Evolutionary conservation across 2,329 filamentous ascomycete genomes (phyloP).

Genomic region (Trichoderma endophyticum): DNA sequence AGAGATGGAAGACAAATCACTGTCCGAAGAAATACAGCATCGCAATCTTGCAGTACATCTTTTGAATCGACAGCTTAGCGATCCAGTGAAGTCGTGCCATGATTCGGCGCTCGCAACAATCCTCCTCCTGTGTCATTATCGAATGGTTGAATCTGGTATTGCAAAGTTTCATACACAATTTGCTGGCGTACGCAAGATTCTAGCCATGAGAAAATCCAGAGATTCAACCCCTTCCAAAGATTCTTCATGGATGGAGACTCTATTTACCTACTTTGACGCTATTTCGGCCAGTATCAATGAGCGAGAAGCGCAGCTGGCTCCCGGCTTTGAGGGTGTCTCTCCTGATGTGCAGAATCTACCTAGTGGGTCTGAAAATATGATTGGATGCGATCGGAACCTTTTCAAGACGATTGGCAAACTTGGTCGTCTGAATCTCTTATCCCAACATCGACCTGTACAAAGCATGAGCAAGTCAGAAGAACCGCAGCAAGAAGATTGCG

Average conservation of each 20-base stretch:
- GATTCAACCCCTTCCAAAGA: slow-evolving; percentile 53
- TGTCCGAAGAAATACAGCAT: slow-evolving; percentile 81
- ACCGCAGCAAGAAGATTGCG: slow-evolving; percentile 25
- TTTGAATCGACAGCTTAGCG: slow-evolving; percentile 79
- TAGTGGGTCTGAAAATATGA: slow-evolving; percentile 73
- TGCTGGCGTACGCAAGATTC: slow-evolving; percentile 85
- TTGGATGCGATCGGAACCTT: slow-evolving; percentile 80
- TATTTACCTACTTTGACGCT: slow-evolving; percentile 93
- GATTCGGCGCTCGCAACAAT: slow-evolving; percentile 87
- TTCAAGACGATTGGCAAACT: slow-evolving; percentile 85
- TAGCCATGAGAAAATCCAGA: slow-evolving; percentile 63
- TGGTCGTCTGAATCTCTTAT: slow-evolving; percentile 78
- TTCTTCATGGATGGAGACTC: slow-evolving; percentile 84
- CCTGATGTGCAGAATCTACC: slow-evolving; percentile 49
- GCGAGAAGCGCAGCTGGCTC: slow-evolving; percentile 76
- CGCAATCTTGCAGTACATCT: slow-evolving; percentile 74
- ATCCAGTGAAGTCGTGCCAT: slow-evolving; percentile 69
- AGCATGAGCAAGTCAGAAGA: slow-evolving; percentile 26
- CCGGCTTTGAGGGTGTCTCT: slow-evolving; percentile 58
- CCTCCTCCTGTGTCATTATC: slow-evolving; percentile 83
- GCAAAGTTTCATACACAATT: slow-evolving; percentile 93
- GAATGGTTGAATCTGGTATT: slow-evolving; percentile 89
- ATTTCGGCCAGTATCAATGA: slow-evolving; percentile 91
- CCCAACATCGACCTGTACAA: slow-evolving; percentile 61
- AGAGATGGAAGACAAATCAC: slow-evolving; percentile 59